Percentiles rank a stretch among this genome's conserved stretches.
These are phyloP conservation scores for Boletus speciosus DNA, from an alignment of 768 basidiomycete genomes.

Conservation along the genomic window DNA sequence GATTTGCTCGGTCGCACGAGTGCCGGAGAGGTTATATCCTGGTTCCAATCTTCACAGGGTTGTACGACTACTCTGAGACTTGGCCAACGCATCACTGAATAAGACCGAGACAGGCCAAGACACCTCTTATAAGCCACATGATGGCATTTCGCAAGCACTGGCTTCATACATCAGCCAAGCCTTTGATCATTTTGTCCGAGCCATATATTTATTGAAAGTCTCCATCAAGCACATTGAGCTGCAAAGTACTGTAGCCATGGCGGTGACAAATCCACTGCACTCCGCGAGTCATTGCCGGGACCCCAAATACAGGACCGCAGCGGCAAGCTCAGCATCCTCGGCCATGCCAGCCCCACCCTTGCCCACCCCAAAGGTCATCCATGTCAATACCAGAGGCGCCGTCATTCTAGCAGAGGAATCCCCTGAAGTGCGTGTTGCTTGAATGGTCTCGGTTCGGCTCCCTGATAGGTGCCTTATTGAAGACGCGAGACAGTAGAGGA, in stretches of 20 bases:
- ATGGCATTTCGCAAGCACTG: constrained; percentile 1
- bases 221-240: background rate
- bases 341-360: constrained; percentile 57
- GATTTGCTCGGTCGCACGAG: constrained; percentile 16
- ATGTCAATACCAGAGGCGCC: constrained; percentile 93
- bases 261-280: constrained; percentile 16
- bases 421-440: constrained; percentile 64
- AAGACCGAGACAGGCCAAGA: background rate
- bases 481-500: constrained; percentile 92
- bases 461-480: constrained; percentile 14
- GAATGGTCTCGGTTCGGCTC: constrained; percentile 4
- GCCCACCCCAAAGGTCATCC: constrained; percentile 82
- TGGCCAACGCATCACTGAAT: background rate
- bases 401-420: constrained; percentile 93
- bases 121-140: background rate
- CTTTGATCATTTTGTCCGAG: constrained; percentile 3
- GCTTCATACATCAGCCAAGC: constrained; percentile 5
- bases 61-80: background rate
- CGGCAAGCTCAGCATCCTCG: constrained; percentile 11
- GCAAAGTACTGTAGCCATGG: background rate
- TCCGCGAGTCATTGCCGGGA: constrained; percentile 8
- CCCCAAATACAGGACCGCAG: constrained; percentile 14
- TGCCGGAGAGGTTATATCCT: background rate
- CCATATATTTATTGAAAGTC: background rate
- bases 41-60: constrained; percentile 2